These are phyloP conservation scores for Phytophthora crassamura DNA, from an alignment of 352 stramenopile species.

Conservation along the genomic window DNA sequence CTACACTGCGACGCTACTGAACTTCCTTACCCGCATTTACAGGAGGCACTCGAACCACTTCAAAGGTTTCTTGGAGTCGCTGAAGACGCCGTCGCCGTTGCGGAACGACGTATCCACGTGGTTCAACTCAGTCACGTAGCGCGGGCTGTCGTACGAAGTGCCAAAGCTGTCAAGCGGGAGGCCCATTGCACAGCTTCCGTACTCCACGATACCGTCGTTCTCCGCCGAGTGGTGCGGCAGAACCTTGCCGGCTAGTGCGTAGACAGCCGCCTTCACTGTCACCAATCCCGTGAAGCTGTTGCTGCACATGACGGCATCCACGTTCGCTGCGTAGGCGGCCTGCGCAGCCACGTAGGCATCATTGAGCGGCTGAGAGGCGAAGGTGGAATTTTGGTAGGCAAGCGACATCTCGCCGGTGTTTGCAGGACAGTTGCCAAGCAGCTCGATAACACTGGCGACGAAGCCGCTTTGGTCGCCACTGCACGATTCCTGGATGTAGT, in stretches of 20 bases:
- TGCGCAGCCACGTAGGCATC: slow-evolving; percentile 36
- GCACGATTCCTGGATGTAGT: slow-evolving; percentile 52
- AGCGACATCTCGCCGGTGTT: slow-evolving; percentile 40
- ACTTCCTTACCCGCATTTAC: slow-evolving; percentile 26
- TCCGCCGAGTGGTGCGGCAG: slow-evolving; percentile 40
- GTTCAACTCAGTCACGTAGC: slow-evolving; percentile 62
- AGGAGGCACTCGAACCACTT: slow-evolving; percentile 80
- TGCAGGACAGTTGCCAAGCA: slow-evolving; percentile 53
- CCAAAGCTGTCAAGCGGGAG: slow-evolving; percentile 40
- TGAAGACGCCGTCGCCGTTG: slow-evolving; percentile 61
- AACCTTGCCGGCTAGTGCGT: slow-evolving; percentile 37
- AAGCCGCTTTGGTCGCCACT: slow-evolving; percentile 27
- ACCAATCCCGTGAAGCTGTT: slow-evolving; percentile 41
- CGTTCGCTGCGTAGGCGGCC: slow-evolving; percentile 34
- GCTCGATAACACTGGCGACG: slow-evolving; percentile 34
- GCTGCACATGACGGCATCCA: slow-evolving; percentile 45
- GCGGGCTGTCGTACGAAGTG: slow-evolving; percentile 40
- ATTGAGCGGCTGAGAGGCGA: slow-evolving; percentile 23
- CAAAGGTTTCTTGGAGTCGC: slow-evolving; percentile 57
- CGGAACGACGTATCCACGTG: slow-evolving; percentile 66
- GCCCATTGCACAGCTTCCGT: slow-evolving; percentile 48
- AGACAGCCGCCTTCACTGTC: slow-evolving; percentile 35
- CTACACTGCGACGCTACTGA: slow-evolving; percentile 2
- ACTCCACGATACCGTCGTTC: slow-evolving; percentile 64
- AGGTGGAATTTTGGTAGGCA: slow-evolving; percentile 39